Evolutionary conservation across 1,139 yeast species (phyloP), one percentile per base, ranked within the genome.

Genomic region (Blastobotrys apis): DNA sequence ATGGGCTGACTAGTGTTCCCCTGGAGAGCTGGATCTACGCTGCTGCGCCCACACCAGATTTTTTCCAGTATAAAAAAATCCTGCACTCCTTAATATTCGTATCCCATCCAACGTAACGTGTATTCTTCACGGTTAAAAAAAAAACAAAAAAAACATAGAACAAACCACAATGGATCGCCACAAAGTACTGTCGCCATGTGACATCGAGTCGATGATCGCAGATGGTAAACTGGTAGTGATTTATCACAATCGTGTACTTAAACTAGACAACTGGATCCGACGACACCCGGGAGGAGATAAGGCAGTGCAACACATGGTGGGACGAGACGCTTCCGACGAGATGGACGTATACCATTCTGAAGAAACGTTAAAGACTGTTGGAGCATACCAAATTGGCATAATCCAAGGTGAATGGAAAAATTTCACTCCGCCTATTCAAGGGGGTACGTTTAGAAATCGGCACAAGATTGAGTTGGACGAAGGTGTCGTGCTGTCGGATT

Each of bases 251-350:
- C 50, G 66, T 25, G 95, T 83, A 6, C 68, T 88, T 38, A 76
- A 80, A 53, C 68, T 87, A 47, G 80, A 87, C 44, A 53, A 65
- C 9, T 87, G 95, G 96, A 64, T 87, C 30, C 68, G 71, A 21
- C 70, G 59, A 41, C 96, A 87, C 63, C 96, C 96, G 0, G 96
- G 97, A 15, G 96, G 97, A 8, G 92, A 83, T 52, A 82, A 79
- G 57, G 90, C 94, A 0, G 81, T 87, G 12, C 71, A 71, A 53
- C 96, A 87, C 63, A 74, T 87, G 82, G 76, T 87, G 5, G 97
- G 96, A 3, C 69, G 92, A 48, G 95, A 87, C 64, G 95, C 95
- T 8, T 81, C 94, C 0, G 94, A 86, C 60, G 96, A 87, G 62
- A 86, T 87, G 85, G 75, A 80, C 44, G 90, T 90, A 9, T 68